phyloP scores from a whole-genome alignment of 2,329 filamentous ascomycete species.

The Aspergillus spinulosporus region DNA sequence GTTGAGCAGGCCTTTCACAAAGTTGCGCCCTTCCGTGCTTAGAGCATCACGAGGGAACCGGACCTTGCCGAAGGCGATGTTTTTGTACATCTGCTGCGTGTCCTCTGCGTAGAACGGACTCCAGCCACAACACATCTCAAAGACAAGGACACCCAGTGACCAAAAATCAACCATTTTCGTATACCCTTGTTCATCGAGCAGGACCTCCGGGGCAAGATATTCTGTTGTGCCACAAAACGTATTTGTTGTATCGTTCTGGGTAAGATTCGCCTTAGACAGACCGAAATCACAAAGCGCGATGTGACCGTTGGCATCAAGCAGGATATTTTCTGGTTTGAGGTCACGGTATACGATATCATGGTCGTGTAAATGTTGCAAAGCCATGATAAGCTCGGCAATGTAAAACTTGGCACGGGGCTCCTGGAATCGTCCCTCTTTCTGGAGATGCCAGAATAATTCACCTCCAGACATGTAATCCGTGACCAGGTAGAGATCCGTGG shows the following conservation, averaged over 20 bases:
- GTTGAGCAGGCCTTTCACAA: conserved; percentile 96
- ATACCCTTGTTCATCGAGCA: conserved; percentile 94
- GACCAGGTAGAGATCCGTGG: conserved; percentile 94
- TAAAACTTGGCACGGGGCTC: conserved; percentile 97
- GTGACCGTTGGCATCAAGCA: conserved; percentile 94
- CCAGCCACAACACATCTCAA: conserved; percentile 99
- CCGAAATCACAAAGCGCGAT: conserved; percentile 98
- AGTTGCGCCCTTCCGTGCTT: conserved; percentile 92
- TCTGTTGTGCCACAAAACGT: conserved; percentile 99
- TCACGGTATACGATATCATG: conserved; percentile 98
- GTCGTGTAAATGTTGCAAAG: conserved; percentile 90
- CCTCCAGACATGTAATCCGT: conserved; percentile 99
- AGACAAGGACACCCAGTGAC: conserved; percentile 95
- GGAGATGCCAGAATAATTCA: conserved; percentile 97
- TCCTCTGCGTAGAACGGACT: conserved; percentile 98
- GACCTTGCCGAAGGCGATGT: conserved; percentile 98
- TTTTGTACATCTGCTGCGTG: conserved; percentile 99
- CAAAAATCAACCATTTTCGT: conserved; percentile 99
- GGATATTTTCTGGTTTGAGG: conserved; percentile 94
- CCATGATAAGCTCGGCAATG: conserved; percentile 94
- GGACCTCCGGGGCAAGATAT: conserved; percentile 91
- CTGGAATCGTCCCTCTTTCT: conserved; percentile 94
- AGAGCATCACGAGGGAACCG: conserved; percentile 92
- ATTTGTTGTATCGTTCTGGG: conserved; percentile 96
- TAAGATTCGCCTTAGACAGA: conserved; percentile 93